Evolutionary conservation across 2,329 filamentous ascomycete species (phyloP), one percentile per base, ranked within the genome.

Genomic region (Sarocladium strictum): DNA sequence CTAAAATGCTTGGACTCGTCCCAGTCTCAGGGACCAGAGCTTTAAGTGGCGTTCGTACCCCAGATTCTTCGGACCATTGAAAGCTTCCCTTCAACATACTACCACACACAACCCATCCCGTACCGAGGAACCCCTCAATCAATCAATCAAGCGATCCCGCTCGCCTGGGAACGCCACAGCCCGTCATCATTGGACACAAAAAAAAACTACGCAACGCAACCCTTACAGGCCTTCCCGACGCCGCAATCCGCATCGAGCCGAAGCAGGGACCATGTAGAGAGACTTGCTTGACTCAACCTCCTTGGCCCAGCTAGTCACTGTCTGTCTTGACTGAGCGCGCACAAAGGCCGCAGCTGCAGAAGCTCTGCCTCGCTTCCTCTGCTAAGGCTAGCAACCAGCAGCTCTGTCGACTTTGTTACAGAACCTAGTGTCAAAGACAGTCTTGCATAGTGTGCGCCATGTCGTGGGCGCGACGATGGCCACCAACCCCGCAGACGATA

Each of bases 401-500:
- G 12, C 29, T 6, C 29, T 32, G 29, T 32, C 29, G 29, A 32
- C 29, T 32, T 12, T 7, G 29, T n/a, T n/a, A n/a, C n/a, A n/a
- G n/a, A n/a, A n/a, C n/a, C n/a, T n/a, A n/a, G n/a, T 24, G 21
- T 43, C 21, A n/a, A 40, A 6, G 37, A 40, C n/a, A 19, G 6
- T 17, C 15, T 24, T 24, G 40, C 40, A 3, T 43, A 10, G 12
- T 19, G 40, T 17, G 43, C 43, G 15, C 47, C 47, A 51, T 51
- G 47, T 32, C 15, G 35, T 14, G 17, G n/a, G 47, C 53, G 43
- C 49, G 58, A 54, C 40, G 51, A 61, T 61, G 60, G 55, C 59
- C 29, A 54, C 59, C n/a, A 35, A 56, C 55, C 40, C 45, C 56
- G 35, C 41, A 58, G 64, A 65, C 17, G 27, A 51, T 14, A 21